Base-by-base conservation (phyloP, 2,329 filamentous ascomycete genomes). In the Fusarium sp. region DNA sequence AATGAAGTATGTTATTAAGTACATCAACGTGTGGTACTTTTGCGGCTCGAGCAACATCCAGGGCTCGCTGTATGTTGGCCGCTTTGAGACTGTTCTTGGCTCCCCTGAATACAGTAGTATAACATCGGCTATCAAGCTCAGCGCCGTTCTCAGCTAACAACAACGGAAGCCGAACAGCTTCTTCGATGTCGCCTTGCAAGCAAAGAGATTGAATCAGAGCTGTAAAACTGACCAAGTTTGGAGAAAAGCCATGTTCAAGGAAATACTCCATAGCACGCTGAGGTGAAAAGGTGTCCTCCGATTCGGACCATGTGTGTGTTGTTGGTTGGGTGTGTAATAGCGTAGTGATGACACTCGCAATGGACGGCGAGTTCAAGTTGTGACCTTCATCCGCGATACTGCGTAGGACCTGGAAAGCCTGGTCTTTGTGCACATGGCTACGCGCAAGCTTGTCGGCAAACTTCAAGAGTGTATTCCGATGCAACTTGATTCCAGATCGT, bases 201-300 rank as follows among this genome's bases (percentile, higher is more conserved):
- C 91, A 87, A 16, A 94, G 88, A 60, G 93, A 92, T 38, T 88
- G 84, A 56, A 97, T 86, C 61, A 93, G 80, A 44, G 91, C 84
- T 16, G 91, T 91, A 74, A 91, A 88, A 12, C 85, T 84, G 58
- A 88, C 80, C 15, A 87, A 79, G 67, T 92, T 91, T 26, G 91
- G 88, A 20, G 82, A 80, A 47, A 92, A 80, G 3, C 90, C 91
- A n/a, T 85, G 78, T 20, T 85, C 80, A 12, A 91, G 77, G 51
- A 94, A 82, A 44, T 67, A 71, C 42, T 78, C 70, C 20, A 81
- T 71, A 11, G 77, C 76, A 23, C 73, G 67, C 41, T 75, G 76
- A 13, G 75, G 76, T 7, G 74, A 73, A 47, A 80, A 80, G 15
- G 57, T 53, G 13, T 71, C 49, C 10, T 72, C 60, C 31, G 65